A percentile compares a stretch with the other conserved stretches of the same genome.
Evolutionary conservation across 2,329 filamentous ascomycete species (phyloP).

Genomic region (Chrysoporthe austroafricana): DNA sequence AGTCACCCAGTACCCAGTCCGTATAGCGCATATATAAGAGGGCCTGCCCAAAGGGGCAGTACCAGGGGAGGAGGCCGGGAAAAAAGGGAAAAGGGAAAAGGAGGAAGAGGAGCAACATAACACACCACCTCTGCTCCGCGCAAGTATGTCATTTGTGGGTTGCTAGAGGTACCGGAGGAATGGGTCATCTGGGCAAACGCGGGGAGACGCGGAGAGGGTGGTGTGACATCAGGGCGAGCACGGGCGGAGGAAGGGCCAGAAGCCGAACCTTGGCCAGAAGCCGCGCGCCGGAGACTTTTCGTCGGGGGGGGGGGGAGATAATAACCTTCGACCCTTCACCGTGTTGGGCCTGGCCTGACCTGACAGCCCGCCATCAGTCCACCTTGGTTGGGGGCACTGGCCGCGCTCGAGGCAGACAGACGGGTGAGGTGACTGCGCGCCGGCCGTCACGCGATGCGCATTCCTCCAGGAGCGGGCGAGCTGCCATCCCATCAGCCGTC

Average conservation of each 20-base stretch:
- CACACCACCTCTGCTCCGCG: neutral
- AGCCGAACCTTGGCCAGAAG: neutral
- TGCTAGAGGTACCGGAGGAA: neutral
- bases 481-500: neutral
- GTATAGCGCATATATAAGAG: no score
- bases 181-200: neutral
- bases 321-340: neutral
- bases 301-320: neutral
- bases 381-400: neutral
- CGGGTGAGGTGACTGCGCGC: neutral
- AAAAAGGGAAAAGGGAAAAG: neutral
- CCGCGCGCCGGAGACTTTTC: neutral
- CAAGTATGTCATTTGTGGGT: no score
- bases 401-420: neutral
- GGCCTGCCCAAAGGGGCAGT: no score
- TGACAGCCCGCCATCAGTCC: neutral
- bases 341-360: neutral
- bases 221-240: conserved; percentile 12
- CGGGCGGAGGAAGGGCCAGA: neutral
- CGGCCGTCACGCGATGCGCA: neutral
- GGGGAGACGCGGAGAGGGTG: conserved; percentile 11
- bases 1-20: no score
- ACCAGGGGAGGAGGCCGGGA: no score
- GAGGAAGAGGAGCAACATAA: neutral
- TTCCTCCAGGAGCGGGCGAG: neutral